Evolutionary conservation across 2,329 filamentous ascomycete genomes (phyloP), one percentile per base, ranked within the genome.

Genomic region (Trichoderma brevicompactum): DNA sequence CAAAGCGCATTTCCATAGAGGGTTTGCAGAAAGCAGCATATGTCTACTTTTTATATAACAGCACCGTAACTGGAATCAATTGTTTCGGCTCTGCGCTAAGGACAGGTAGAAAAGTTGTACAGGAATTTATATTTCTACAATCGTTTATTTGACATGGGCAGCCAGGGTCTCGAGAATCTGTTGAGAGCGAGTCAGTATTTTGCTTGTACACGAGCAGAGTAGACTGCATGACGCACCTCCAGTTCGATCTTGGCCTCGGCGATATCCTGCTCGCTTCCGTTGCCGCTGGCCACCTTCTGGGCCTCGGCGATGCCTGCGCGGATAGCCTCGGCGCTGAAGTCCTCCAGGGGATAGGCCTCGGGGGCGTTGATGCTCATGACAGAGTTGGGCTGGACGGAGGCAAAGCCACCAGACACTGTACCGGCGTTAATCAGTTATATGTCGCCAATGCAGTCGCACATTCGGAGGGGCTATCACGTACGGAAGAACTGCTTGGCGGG

Each of bases 181-280:
- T 50, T 58, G 36, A 49, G 54, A 8, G 15, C 6, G 44, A 13
- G 19, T 67, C 9, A 66, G 15, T 28, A 10, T n/a, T 13, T 36
- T 52, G 34, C 38, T 52, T 48, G 9, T 52, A 17, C 10, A 13
- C 19, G 23, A 23, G 32, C 12, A 36, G 7, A 19, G 12, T 9
- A 7, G 9, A 15, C 15, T n/a, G 23, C 46, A n/a, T 23, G 17
- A 73, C 75, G 28, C 68, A 97, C 94, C 92, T 99, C 95, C 73
- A 99, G 83, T 87, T 98, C 94, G 79, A 99, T 94, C 88, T 97
- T 98, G 72, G 95, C 95, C 88, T 99, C 95, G 70, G 94, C 94
- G 81, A 98, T 92, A 77, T 98, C 95, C 83, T 93, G 90, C 87
- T 97, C 95, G 80, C 92, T 97, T 76, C 94, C 95, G 77, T 85